A percentile compares a stretch with the other conserved stretches of the same genome.
phyloP scores from a whole-genome alignment of 2,329 filamentous ascomycete genomes.

The Alternaria burnsii region DNA sequence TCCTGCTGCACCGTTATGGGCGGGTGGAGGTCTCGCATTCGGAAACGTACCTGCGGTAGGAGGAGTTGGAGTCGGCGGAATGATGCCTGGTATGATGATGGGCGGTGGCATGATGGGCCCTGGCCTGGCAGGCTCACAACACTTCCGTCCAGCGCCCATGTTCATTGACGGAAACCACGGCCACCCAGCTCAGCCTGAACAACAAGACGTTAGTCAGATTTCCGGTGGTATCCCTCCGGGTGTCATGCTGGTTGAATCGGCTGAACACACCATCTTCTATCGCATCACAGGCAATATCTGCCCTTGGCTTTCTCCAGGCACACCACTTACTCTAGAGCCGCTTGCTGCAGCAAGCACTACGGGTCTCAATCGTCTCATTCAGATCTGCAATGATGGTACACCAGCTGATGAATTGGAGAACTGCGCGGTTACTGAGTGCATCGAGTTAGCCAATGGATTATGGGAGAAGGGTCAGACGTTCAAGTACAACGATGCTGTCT shows the following conservation, averaged over 20 bases:
- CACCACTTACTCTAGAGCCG: conserved; percentile 37
- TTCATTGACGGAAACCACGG: conserved; percentile 35
- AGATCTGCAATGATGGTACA: conserved; percentile 36
- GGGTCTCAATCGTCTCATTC: conserved; percentile 43
- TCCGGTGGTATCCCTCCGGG: conserved; percentile 40
- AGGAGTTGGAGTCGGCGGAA: conserved; percentile 8
- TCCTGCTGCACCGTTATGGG: conserved; percentile 35
- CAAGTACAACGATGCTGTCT: conserved; percentile 41
- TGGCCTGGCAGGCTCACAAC: conserved; percentile 22
- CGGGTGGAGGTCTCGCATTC: conserved; percentile 30
- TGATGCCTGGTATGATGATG: conserved; percentile 22
- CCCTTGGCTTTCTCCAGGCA: conserved; percentile 42
- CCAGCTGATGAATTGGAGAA: conserved; percentile 34
- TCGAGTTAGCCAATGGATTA: conserved; percentile 45
- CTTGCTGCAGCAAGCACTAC: conserved; percentile 31
- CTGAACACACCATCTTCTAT: conserved; percentile 37
- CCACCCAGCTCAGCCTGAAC: conserved; percentile 28
- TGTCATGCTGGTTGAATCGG: conserved; percentile 36
- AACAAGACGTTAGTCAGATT: conserved; percentile 35
- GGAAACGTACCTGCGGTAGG: conserved; percentile 32
- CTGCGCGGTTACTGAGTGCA: conserved; percentile 44
- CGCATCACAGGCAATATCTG: conserved; percentile 39
- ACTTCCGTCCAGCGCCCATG: conserved; percentile 32
- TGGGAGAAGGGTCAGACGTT: conserved; percentile 50
- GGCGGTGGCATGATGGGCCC: conserved; percentile 14